Evolutionary conservation across 2,329 filamentous ascomycete species (phyloP).

Genomic region (Alternaria burnsii): DNA sequence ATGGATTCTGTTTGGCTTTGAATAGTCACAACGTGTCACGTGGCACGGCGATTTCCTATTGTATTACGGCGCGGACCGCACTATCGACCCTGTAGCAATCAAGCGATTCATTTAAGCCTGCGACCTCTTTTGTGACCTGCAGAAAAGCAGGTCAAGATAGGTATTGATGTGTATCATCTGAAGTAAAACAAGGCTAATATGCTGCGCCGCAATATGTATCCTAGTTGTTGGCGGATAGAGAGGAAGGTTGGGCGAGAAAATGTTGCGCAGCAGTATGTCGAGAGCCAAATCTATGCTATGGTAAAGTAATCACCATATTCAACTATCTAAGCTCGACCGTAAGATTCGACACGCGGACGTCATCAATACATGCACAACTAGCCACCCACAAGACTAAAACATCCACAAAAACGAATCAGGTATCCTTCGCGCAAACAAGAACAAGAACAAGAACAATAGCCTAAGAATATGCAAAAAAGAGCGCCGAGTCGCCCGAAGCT

Average conservation of each 20-base stretch:
- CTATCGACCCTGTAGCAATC: background rate
- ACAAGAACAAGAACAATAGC: background rate
- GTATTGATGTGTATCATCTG: background rate
- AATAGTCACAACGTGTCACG: background rate
- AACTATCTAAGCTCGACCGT: background rate
- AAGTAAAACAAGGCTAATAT: background rate
- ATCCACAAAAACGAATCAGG: background rate
- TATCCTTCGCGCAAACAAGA: constrained; percentile 4
- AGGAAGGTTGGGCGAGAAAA: background rate
- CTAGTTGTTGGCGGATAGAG: background rate
- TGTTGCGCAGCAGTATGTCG: background rate
- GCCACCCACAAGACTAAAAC: background rate
- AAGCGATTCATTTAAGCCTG: background rate
- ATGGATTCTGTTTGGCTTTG: background rate
- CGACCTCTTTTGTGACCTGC: background rate
- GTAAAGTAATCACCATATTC: background rate
- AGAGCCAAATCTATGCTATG: background rate
- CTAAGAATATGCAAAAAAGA: background rate
- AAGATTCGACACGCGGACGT: background rate
- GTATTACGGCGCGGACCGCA: background rate
- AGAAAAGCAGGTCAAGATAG: background rate
- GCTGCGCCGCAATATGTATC: background rate
- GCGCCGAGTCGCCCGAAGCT: background rate
- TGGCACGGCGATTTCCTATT: background rate
- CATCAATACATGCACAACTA: background rate